phyloP scores from a whole-genome alignment of 192 early-diverging fungal species.

The Lunasporangiospora selenospora region DNA sequence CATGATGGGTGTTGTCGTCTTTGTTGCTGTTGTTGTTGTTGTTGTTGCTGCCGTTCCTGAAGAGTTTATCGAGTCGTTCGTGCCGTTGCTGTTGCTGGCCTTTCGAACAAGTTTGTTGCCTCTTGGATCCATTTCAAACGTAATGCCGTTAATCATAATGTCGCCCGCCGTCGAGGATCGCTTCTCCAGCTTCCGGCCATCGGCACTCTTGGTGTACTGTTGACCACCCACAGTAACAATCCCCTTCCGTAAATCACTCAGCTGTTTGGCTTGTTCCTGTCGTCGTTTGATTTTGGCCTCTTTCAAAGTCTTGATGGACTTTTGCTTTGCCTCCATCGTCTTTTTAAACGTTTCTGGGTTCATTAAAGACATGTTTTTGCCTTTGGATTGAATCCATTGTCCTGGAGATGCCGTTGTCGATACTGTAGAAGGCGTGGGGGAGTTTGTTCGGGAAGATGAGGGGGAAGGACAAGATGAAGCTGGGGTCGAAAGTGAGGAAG shows the following conservation, averaged over 20 bases:
- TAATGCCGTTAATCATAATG: conserved; percentile 45
- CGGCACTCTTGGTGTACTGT: conserved; percentile 24
- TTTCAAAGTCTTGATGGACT: conserved; percentile 31
- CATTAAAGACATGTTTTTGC: conserved; percentile 44
- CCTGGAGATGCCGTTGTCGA: not conserved
- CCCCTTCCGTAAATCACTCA: conserved; percentile 15
- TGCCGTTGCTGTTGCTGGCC: not conserved
- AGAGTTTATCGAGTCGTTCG: not conserved
- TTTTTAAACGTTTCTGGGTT: conserved; percentile 33
- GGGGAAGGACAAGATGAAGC: not conserved
- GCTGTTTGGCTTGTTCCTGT: conserved; percentile 19
- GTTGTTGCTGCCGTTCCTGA: not conserved
- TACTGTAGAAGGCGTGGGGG: not conserved
- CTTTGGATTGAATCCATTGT: conserved; percentile 45
- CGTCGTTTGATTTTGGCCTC: conserved; percentile 18
- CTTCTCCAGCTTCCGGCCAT: conserved; percentile 36
- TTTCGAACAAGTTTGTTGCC: conserved; percentile 47
- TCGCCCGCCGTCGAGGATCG: conserved; percentile 12
- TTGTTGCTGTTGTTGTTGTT: not conserved
- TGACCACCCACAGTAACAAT: conserved; percentile 30
- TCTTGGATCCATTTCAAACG: conserved; percentile 37
- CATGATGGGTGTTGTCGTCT: not conserved
- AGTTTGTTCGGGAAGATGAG: too few relatives aligned
- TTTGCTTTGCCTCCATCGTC: conserved; percentile 44
- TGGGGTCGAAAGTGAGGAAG: not conserved